Evolutionary conservation across 345 rosid species (phyloP), one percentile per base, ranked within the genome.

Genomic region (Mallotus nudiflorus): DNA sequence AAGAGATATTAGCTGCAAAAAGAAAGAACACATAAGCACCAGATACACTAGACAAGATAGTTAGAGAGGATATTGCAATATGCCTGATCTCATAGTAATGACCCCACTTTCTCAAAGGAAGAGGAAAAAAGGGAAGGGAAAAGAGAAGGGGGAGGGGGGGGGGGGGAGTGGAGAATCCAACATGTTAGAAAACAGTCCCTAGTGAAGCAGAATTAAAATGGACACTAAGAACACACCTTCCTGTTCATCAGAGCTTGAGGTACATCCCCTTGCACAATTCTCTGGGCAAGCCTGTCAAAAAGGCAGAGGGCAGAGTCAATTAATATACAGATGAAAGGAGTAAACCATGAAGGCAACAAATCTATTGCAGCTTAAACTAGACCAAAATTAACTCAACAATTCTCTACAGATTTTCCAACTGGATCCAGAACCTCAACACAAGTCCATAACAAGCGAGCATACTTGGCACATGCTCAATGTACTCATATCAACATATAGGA

Each of bases 231-330:
- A 80, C 74, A 49, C 51, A 96, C 98, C 98, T 86, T 91, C 52
- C 99, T 88, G 73, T 96, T 87, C 97, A 87, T 96, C 82, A 96
- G 80, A 53, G 97, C 99, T 85, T 92, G 97, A 78, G 99, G 99
- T 40, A 96, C 99, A 82, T 96, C 99, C 45, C 99, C 97, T 82
- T 86, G 86, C 75, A 92, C 98, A 84, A 96, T 96, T 83, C 98
- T 87, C 86, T 96, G 99, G 65, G 99, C 99, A 78, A 96, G 97
- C 76, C 99, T 92, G 85, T 81, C 59, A 35, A 78, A 73, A n/a
- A 62, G 63, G 40, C 55, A 59, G 11, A 58, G 28, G 63, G 40
- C 55, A 59, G 11, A 58, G 28, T 51, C 42, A 53, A 20, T 67
- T 61, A 75, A 25, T 37, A 35, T 39, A 35, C 8, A 44, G 33